Evolutionary conservation across 2,329 filamentous ascomycete species (phyloP).

Genomic region (Eutypella sp.): DNA sequence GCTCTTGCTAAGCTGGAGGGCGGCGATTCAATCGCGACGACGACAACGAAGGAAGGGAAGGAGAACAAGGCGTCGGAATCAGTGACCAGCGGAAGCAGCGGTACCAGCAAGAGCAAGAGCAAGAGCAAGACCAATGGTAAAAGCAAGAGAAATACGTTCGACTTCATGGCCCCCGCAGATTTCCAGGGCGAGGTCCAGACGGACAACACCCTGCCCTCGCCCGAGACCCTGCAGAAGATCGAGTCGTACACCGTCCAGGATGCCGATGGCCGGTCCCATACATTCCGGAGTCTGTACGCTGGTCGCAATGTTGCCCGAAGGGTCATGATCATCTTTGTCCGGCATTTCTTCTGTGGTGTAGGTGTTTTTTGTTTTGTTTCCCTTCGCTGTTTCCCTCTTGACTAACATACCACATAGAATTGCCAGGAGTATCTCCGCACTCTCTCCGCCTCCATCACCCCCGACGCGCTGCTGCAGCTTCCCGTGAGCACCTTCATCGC

Average conservation of each 20-base stretch:
- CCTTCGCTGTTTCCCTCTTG: neutral
- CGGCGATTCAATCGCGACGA: no score
- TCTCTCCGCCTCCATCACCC: conserved; percentile 54
- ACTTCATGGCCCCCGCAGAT: conserved; percentile 41
- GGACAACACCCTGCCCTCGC: conserved; percentile 50
- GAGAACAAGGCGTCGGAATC: no score
- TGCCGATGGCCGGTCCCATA: conserved; percentile 50
- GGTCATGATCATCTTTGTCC: conserved; percentile 67
- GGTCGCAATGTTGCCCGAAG: conserved; percentile 48
- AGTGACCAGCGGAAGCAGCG: no score
- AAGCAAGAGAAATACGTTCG: no score
- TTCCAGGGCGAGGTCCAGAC: conserved; percentile 53
- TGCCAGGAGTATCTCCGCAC: conserved; percentile 70
- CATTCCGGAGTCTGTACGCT: conserved; percentile 60
- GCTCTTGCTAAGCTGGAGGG: no score
- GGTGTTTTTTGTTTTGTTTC: conserved; percentile 26
- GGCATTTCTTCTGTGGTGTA: conserved; percentile 79
- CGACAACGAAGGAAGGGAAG: no score
- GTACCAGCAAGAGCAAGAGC: no score
- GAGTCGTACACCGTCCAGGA: conserved; percentile 57
- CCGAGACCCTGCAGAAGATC: conserved; percentile 44
- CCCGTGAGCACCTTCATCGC: conserved; percentile 58
- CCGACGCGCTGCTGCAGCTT: conserved; percentile 43
- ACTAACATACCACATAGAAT: conserved; percentile 43
- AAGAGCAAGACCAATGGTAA: no score